These are phyloP conservation scores for Coprinopsis strossmayeri DNA, from an alignment of 768 basidiomycete genomes.

Conservation along the genomic window DNA sequence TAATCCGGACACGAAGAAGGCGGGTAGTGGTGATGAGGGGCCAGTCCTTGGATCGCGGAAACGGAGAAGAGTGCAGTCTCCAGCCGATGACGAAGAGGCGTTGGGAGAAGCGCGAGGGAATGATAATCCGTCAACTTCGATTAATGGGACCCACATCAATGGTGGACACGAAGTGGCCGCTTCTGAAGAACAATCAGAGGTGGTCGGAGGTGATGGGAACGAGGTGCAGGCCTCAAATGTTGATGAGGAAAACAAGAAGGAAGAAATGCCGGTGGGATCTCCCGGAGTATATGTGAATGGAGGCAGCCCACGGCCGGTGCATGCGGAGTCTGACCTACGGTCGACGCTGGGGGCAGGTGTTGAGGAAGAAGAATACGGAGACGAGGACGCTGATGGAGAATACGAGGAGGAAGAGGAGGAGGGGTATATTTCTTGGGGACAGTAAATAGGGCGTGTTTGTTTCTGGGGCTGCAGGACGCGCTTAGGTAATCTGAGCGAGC, in stretches of 20 bases:
- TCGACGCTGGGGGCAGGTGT: slow-evolving; percentile 21
- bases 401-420: slow-evolving; percentile 28
- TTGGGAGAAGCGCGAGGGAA: slow-evolving; percentile 7
- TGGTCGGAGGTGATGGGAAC: slow-evolving; percentile 1
- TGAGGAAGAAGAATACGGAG: slow-evolving; percentile 26
- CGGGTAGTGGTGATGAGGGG: neutral
- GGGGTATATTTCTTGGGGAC: slow-evolving; percentile 18
- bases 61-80: slow-evolving; percentile 3
- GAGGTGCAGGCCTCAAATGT: slow-evolving; percentile 5
- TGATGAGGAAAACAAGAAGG: slow-evolving; percentile 5
- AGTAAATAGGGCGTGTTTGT: too few species aligned
- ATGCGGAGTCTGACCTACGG: slow-evolving; percentile 23
- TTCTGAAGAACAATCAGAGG: slow-evolving; percentile 6
- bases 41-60: slow-evolving; percentile 1
- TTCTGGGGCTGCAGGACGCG: too few species aligned
- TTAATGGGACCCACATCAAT: neutral
- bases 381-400: slow-evolving; percentile 38
- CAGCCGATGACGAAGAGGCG: slow-evolving; percentile 10
- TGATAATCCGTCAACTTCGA: neutral
- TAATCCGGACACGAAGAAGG: too few species aligned
- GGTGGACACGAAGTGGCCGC: neutral
- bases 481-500: too few species aligned
- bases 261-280: slow-evolving; percentile 7
- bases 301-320: slow-evolving; percentile 16
- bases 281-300: too few species aligned